A percentile compares a stretch with the other conserved stretches of the same genome.
Conservation (phyloP, 257 asterid species). For the Scutellaria galericulata region DNA sequence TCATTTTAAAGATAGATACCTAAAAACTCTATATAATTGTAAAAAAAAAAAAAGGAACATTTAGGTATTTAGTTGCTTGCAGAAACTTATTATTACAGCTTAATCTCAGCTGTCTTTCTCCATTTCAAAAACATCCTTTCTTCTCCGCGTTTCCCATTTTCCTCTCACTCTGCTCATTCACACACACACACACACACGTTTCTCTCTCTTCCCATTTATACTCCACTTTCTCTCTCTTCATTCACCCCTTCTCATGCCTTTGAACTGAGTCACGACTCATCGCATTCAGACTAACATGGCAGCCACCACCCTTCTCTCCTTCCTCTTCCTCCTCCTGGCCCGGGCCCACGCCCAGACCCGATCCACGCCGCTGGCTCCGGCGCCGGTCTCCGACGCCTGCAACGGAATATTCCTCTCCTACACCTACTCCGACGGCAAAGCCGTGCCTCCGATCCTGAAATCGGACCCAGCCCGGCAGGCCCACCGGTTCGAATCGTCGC, state of each 20-base stretch:
- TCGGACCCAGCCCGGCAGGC: constrained; percentile 51
- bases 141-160: constrained; percentile 53
- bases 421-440: constrained; percentile 48
- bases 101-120: constrained; percentile 51
- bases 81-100: constrained; percentile 51
- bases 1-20: no score
- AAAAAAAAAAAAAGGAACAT: no score
- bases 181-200: not conserved
- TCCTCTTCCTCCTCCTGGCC: constrained; percentile 22
- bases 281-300: constrained; percentile 44
- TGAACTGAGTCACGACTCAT: constrained; percentile 31
- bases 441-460: constrained; percentile 59
- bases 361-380: constrained; percentile 38
- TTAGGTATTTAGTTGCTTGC: constrained; percentile 5
- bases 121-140: constrained; percentile 16
- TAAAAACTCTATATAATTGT: no score
- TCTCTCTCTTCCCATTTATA: constrained; percentile 23
- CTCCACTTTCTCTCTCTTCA: constrained; percentile 36
- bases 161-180: constrained; percentile 17
- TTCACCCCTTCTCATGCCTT: constrained; percentile 22
- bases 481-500: constrained; percentile 73
- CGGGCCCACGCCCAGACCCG: constrained; percentile 44
- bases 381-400: constrained; percentile 63
- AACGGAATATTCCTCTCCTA: constrained; percentile 68
- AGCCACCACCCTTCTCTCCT: constrained; percentile 27